Evolutionary conservation across 805 yeast species (phyloP).

Genomic region (Candida patagonica): DNA sequence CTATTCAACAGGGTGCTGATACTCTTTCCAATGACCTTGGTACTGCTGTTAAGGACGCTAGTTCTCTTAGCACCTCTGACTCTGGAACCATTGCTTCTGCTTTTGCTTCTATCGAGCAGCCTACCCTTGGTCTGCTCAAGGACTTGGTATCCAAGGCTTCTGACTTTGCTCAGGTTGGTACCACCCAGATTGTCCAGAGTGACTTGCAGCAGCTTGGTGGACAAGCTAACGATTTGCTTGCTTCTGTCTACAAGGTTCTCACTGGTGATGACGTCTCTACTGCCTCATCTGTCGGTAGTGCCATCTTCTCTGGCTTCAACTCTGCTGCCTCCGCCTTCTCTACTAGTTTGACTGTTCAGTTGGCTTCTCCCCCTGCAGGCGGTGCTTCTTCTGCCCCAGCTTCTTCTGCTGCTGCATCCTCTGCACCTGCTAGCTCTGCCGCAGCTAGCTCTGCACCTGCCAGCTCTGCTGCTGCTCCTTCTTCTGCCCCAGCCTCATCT

Average conservation of each 20-base stretch:
- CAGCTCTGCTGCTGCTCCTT: constrained; percentile 4
- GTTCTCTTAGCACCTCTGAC: constrained; percentile 11
- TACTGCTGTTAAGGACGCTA: constrained; percentile 8
- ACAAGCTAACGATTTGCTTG: constrained; percentile 3
- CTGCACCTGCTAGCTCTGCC: constrained; percentile 14
- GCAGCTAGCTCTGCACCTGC: constrained; percentile 10
- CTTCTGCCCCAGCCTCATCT: constrained; percentile 9
- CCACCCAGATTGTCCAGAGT: constrained; percentile 10
- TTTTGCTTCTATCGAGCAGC: constrained; percentile 7
- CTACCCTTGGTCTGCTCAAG: constrained; percentile 11
- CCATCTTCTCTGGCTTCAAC: constrained; percentile 6
- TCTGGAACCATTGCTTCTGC: constrained; percentile 9
- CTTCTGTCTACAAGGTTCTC: constrained; percentile 7
- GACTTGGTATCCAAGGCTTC: constrained; percentile 19
- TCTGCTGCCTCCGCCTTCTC: constrained; percentile 10
- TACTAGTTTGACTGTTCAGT: constrained; percentile 6
- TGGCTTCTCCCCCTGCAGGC: constrained; percentile 3
- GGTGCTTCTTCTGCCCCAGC: not conserved
- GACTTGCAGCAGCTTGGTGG: constrained; percentile 9
- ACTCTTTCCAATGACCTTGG: constrained; percentile 17
- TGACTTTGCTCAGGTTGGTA: constrained; percentile 20
- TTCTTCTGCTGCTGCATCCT: constrained; percentile 9
- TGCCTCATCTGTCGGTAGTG: constrained; percentile 11
- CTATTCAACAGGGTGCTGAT: constrained; percentile 21
- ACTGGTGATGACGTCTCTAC: constrained; percentile 12